Evolutionary conservation across 768 basidiomycete genomes (phyloP).

Genomic region (Hemileccinum rubropunctum): DNA sequence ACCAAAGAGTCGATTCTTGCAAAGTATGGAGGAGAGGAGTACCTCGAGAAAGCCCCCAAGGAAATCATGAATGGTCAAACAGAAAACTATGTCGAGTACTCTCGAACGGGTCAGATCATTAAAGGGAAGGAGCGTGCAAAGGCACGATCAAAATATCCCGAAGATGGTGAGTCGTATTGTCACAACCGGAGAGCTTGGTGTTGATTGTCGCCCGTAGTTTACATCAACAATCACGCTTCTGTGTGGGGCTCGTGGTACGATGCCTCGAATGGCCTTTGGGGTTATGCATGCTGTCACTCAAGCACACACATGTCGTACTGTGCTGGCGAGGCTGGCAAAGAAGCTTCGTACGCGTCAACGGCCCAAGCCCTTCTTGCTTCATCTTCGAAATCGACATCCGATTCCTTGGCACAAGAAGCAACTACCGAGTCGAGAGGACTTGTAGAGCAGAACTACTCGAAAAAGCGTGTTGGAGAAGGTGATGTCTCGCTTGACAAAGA

Average conservation of each 20-base stretch:
- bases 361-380: constrained; percentile 63
- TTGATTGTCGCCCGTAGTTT: constrained; percentile 47
- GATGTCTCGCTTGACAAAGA: constrained; percentile 74
- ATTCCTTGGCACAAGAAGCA: constrained; percentile 30
- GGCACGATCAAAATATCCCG: constrained; percentile 88
- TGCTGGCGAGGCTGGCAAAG: constrained; percentile 81
- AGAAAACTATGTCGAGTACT: constrained; percentile 97
- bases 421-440: constrained; percentile 33
- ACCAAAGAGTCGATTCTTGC: constrained; percentile 87
- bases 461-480: constrained; percentile 79
- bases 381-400: constrained; percentile 27
- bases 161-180: constrained; percentile 68
- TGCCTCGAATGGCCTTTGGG: constrained; percentile 69
- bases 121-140: constrained; percentile 90
- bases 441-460: constrained; percentile 71
- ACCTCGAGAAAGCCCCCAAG: constrained; percentile 84
- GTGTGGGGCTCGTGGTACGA: constrained; percentile 99
- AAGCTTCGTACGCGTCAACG: constrained; percentile 72
- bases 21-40: constrained; percentile 93
- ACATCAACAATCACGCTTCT: constrained; percentile 87
- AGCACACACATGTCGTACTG: constrained; percentile 85
- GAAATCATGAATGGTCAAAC: constrained; percentile 95
- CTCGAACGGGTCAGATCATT: constrained; percentile 83
- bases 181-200: not conserved
- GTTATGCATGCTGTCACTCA: constrained; percentile 94